phyloP scores from a whole-genome alignment of 2,329 filamentous ascomycete species.

The Penicillium sp. region DNA sequence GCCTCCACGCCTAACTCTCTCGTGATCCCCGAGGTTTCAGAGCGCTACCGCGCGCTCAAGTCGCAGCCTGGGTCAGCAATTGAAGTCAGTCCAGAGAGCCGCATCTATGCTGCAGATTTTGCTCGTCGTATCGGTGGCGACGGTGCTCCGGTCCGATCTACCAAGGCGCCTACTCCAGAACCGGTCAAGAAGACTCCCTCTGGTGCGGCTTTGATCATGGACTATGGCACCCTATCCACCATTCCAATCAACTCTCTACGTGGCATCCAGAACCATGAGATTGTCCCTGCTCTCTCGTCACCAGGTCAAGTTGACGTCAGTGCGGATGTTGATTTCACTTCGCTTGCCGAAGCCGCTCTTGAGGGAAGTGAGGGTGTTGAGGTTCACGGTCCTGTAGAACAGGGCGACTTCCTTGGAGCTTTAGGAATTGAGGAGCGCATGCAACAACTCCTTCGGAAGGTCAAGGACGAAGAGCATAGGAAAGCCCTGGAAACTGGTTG shows the following conservation, averaged over 20 bases:
- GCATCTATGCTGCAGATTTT: constrained; percentile 79
- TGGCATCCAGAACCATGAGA: constrained; percentile 78
- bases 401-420: constrained; percentile 74
- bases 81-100: constrained; percentile 87
- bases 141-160: constrained; percentile 35
- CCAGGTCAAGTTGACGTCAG: constrained; percentile 87
- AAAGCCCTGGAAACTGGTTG: constrained; percentile 73
- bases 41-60: constrained; percentile 77
- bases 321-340: constrained; percentile 91
- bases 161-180: constrained; percentile 33
- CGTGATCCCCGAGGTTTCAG: constrained; percentile 80
- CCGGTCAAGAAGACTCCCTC: constrained; percentile 65
- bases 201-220: constrained; percentile 91
- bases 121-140: constrained; percentile 79
- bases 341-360: constrained; percentile 79
- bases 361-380: constrained; percentile 78
- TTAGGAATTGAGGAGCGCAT: constrained; percentile 86
- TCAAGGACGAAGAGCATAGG: constrained; percentile 55
- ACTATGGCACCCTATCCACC: constrained; percentile 81
- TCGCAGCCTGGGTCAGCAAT: constrained; percentile 71
- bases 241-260: constrained; percentile 89
- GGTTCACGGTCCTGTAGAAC: constrained; percentile 88
- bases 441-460: constrained; percentile 63
- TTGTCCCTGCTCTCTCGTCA: constrained; percentile 76
- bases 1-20: constrained; percentile 78